A percentile compares a stretch with the other conserved stretches of the same genome.
Conservation (phyloP, 2,329 filamentous ascomycete genomes). For the Scolecobasidium constrictum region DNA sequence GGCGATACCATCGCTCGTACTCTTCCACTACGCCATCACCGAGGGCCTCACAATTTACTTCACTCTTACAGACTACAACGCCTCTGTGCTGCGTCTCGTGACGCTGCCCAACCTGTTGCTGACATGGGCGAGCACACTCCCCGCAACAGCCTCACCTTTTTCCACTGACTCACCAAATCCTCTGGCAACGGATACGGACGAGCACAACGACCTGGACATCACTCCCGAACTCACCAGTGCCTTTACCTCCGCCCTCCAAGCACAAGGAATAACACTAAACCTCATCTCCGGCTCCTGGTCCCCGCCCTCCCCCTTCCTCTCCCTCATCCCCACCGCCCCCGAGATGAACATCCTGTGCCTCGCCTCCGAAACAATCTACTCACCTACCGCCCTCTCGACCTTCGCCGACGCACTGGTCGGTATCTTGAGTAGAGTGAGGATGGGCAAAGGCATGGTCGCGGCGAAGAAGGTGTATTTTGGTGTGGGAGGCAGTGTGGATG, state of each 20-base stretch:
- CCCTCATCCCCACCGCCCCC: conserved; percentile 37
- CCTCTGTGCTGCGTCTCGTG: conserved; percentile 64
- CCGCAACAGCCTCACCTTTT: conserved; percentile 12
- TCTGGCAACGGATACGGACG: conserved; percentile 18
- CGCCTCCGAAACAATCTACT: conserved; percentile 77
- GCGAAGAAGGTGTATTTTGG: conserved; percentile 79
- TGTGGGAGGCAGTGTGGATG: conserved; percentile 70
- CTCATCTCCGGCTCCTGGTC: conserved; percentile 72
- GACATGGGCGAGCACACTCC: conserved; percentile 40
- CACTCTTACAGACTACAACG: conserved; percentile 70
- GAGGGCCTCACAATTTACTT: conserved; percentile 44
- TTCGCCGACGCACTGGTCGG: conserved; percentile 58
- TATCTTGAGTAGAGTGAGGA: conserved; percentile 42
- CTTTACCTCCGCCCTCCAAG: conserved; percentile 46
- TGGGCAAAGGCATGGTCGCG: conserved; percentile 54
- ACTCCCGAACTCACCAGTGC: conserved; percentile 44
- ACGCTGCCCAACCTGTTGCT: conserved; percentile 71
- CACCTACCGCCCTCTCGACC: conserved; percentile 54
- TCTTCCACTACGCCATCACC: conserved; percentile 53
- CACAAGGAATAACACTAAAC: conserved; percentile 43
- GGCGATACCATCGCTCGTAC: conserved; percentile 58
- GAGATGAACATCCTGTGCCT: conserved; percentile 45
- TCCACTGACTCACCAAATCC: conserved; percentile 13
- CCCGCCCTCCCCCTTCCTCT: conserved; percentile 41
- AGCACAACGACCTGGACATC: conserved; percentile 53